Conservation (phyloP, 2,329 filamentous ascomycete species). For the Albifimbria verrucaria region DNA sequence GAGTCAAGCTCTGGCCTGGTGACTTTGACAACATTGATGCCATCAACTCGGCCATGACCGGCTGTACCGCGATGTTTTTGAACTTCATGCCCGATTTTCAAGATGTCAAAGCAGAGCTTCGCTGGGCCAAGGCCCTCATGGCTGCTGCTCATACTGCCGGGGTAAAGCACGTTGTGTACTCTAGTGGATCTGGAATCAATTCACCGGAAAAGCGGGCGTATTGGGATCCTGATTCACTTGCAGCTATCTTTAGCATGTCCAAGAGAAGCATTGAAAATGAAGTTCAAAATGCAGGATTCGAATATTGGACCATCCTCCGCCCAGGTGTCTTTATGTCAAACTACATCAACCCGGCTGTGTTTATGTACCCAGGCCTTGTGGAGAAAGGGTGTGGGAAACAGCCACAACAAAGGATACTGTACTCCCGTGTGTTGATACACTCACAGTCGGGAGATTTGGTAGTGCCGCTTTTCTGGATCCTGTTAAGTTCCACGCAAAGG, state of each 20-base stretch:
- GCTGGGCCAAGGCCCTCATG: constrained; percentile 27
- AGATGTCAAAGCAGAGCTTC: constrained; percentile 24
- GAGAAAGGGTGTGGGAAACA: constrained; percentile 34
- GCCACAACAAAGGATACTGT: constrained; percentile 29
- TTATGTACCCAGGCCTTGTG: constrained; percentile 35
- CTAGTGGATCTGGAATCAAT: constrained; percentile 27
- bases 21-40: constrained; percentile 28
- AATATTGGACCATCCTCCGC: constrained; percentile 45
- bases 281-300: constrained; percentile 32
- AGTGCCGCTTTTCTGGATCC: constrained; percentile 40
- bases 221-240: constrained; percentile 23
- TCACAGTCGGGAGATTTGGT: constrained; percentile 45
- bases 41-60: constrained; percentile 24
- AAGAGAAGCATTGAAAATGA: constrained; percentile 41
- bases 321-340: constrained; percentile 52
- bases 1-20: constrained; percentile 29
- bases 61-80: constrained; percentile 29
- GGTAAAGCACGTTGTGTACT: constrained; percentile 33
- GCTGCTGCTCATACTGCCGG: constrained; percentile 34
- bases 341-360: constrained; percentile 37
- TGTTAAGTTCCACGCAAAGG: constrained; percentile 33
- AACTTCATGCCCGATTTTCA: constrained; percentile 28
- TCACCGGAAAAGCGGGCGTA: constrained; percentile 21
- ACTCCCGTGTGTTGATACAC: constrained; percentile 41
- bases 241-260: constrained; percentile 25